These are phyloP conservation scores for Fusarium brevicatenulatum DNA, from an alignment of 2,329 filamentous ascomycete genomes.

Conservation along the genomic window DNA sequence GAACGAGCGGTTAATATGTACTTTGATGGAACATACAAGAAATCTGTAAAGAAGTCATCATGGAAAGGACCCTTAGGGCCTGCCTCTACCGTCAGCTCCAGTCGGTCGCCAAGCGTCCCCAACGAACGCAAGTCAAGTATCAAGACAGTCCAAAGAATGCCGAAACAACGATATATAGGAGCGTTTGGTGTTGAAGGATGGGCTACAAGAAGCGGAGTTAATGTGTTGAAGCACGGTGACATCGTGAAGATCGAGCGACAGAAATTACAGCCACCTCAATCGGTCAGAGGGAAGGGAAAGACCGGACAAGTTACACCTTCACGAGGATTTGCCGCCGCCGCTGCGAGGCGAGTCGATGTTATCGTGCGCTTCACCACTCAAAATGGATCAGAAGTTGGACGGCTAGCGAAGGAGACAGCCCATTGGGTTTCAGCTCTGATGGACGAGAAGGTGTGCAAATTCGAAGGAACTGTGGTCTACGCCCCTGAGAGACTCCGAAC, in stretches of 20 bases:
- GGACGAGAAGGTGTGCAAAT: slow-evolving; percentile 87
- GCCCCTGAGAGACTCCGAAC: slow-evolving; percentile 85
- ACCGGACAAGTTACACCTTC: slow-evolving; percentile 49
- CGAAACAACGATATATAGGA: slow-evolving; percentile 77
- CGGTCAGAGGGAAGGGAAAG: slow-evolving; percentile 57
- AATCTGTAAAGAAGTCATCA: slow-evolving; percentile 49
- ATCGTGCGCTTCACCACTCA: slow-evolving; percentile 90
- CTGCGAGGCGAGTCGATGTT: slow-evolving; percentile 79
- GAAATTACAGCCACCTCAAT: slow-evolving; percentile 71
- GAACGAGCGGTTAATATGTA: slow-evolving; percentile 76
- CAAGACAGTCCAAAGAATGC: slow-evolving; percentile 44
- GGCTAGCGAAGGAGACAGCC: slow-evolving; percentile 86
- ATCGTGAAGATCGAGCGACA: slow-evolving; percentile 86
- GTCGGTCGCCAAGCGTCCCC: slow-evolving; percentile 11
- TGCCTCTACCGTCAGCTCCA: slow-evolving; percentile 1
- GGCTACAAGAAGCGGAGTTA: slow-evolving; percentile 85
- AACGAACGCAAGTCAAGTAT: slow-evolving; percentile 20
- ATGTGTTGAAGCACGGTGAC: slow-evolving; percentile 83
- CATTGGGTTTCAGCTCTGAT: slow-evolving; percentile 92
- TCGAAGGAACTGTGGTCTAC: slow-evolving; percentile 89
- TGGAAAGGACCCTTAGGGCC: slow-evolving; percentile 11
- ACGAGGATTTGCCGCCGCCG: slow-evolving; percentile 59
- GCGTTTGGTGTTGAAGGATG: slow-evolving; percentile 92
- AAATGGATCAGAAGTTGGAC: slow-evolving; percentile 83
- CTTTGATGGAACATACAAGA: slow-evolving; percentile 74